These are phyloP conservation scores for Phytophthora ramorum DNA, from an alignment of 352 stramenopile genomes.

Conservation along the genomic window DNA sequence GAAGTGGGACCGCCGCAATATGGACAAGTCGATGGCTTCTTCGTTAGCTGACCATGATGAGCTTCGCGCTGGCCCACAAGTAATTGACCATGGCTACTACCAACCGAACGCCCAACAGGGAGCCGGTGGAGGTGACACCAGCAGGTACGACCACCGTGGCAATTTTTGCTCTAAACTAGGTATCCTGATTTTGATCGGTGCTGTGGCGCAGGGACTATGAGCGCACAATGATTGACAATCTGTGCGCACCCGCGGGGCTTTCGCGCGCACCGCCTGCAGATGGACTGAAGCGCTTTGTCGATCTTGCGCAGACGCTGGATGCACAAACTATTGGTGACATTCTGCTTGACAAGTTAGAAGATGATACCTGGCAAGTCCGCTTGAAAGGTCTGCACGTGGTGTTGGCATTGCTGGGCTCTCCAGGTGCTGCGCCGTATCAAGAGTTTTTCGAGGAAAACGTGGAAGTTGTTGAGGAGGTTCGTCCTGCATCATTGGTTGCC, in stretches of 20 bases:
- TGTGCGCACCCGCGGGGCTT: constrained; percentile 80
- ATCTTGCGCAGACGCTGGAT: constrained; percentile 87
- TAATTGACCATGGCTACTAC: constrained; percentile 81
- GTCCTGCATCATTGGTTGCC: background rate
- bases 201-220: constrained; percentile 72
- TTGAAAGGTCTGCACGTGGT: constrained; percentile 88
- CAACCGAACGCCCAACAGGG: constrained; percentile 70
- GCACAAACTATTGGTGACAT: constrained; percentile 87
- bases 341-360: constrained; percentile 87
- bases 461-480: constrained; percentile 79
- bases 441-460: constrained; percentile 88
- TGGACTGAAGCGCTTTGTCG: constrained; percentile 83
- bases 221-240: constrained; percentile 83
- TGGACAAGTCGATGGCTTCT: constrained; percentile 92
- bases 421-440: constrained; percentile 66
- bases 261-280: constrained; percentile 79
- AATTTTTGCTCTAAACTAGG: background rate
- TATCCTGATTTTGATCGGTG: background rate
- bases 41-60: constrained; percentile 89
- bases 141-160: constrained; percentile 48
- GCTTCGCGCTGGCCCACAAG: constrained; percentile 61
- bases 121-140: constrained; percentile 76
- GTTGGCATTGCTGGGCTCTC: constrained; percentile 76
- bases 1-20: constrained; percentile 88
- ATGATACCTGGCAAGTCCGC: constrained; percentile 81